phyloP scores from a whole-genome alignment of 225 moss, liverwort and hornwort genomes.

The Polytrichum formosum region DNA sequence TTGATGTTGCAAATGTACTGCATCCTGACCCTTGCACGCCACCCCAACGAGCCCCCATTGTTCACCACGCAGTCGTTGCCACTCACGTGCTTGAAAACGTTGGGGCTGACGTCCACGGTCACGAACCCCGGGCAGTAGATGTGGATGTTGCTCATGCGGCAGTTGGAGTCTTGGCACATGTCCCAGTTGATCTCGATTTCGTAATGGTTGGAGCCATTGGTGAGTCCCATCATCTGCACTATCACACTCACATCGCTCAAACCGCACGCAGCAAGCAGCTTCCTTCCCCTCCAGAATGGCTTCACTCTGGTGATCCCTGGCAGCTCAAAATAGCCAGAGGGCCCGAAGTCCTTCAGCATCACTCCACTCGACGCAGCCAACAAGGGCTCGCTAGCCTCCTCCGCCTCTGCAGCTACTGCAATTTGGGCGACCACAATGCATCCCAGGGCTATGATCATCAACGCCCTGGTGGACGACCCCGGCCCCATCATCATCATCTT shows the following conservation, averaged over 20 bases:
- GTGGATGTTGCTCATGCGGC: neutral
- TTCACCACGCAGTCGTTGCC: neutral
- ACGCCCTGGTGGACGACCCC: too few relatives aligned
- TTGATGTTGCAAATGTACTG: too few relatives aligned
- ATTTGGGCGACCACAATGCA: too few relatives aligned
- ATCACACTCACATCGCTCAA: neutral
- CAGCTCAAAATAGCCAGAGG: too few relatives aligned
- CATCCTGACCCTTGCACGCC: neutral
- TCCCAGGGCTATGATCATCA: too few relatives aligned
- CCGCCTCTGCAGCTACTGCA: too few relatives aligned
- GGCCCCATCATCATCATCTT: too few relatives aligned
- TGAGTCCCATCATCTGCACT: neutral
- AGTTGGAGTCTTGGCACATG: neutral
- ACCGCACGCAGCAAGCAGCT: neutral
- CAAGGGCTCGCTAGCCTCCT: too few relatives aligned
- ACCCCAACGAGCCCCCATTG: neutral
- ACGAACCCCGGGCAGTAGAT: neutral
- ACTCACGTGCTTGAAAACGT: neutral
- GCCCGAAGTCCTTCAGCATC: too few relatives aligned
- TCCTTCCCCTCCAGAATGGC: neutral
- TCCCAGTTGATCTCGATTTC: neutral
- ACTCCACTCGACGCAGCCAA: too few relatives aligned
- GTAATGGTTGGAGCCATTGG: neutral
- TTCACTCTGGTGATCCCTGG: too few relatives aligned
- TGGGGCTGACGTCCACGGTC: neutral